Conservation (phyloP, 495 filamentous ascomycete species). For the Diplogelasinospora grovesii region DNA sequence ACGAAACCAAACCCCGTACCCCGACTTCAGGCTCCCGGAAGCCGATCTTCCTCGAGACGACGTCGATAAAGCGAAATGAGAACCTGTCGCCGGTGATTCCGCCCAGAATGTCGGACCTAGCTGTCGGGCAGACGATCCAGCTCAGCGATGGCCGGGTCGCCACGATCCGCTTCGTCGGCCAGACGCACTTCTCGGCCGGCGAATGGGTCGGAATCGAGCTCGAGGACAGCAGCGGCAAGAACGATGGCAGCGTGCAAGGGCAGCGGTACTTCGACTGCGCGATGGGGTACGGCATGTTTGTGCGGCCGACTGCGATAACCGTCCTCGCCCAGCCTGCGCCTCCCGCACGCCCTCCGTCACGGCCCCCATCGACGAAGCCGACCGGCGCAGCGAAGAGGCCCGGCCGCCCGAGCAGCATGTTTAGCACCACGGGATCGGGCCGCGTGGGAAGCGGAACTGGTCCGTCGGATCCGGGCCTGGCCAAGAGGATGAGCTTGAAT, state of each 20-base stretch:
- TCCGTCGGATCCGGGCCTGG: constrained; percentile 41
- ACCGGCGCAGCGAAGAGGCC: constrained; percentile 25
- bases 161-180: constrained; percentile 73
- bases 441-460: constrained; percentile 26
- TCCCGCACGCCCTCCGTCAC: constrained; percentile 22
- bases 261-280: constrained; percentile 86
- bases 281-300: constrained; percentile 80
- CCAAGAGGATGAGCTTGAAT: constrained; percentile 62
- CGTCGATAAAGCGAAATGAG: no score
- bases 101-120: constrained; percentile 35
- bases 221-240: constrained; percentile 78
- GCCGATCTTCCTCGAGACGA: no score
- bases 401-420: constrained; percentile 33
- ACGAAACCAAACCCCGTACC: no score
- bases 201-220: constrained; percentile 92
- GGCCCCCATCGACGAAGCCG: constrained; percentile 18
- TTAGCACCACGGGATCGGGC: constrained; percentile 17
- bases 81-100: constrained; percentile 6
- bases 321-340: constrained; percentile 53
- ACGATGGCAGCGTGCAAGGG: constrained; percentile 87
- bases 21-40: no score
- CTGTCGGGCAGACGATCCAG: constrained; percentile 48
- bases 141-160: constrained; percentile 70
- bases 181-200: constrained; percentile 69
- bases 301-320: constrained; percentile 56